These are phyloP conservation scores for Pelagophyceae sp. DNA, from an alignment of 352 stramenopile genomes.

Conservation along the genomic window DNA sequence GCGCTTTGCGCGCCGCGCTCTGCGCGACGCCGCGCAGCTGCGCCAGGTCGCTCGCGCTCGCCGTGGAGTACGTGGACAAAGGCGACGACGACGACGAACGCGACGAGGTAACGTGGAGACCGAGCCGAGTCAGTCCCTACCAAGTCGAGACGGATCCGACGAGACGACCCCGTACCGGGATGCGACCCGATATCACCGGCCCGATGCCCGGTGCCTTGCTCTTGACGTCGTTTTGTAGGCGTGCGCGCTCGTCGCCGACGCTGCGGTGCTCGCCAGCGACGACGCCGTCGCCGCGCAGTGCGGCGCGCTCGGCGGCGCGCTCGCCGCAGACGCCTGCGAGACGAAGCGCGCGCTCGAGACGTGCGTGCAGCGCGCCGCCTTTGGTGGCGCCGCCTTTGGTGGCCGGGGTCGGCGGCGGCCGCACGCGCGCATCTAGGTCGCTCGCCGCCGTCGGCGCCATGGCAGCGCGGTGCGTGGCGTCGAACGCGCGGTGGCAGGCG, in stretches of 20 bases:
- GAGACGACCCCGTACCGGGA: too few relatives aligned
- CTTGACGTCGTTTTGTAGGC: too few relatives aligned
- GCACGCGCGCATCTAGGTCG: background rate
- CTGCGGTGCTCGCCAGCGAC: background rate
- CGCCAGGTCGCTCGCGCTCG: background rate
- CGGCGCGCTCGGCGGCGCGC: background rate
- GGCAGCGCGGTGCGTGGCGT: background rate
- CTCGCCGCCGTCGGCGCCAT: background rate
- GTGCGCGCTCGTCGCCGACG: background rate
- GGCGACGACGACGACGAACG: background rate
- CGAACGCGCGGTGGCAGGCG: background rate
- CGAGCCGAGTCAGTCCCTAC: too few relatives aligned
- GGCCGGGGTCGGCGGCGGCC: background rate
- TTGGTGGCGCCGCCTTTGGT: background rate
- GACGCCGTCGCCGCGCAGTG: background rate
- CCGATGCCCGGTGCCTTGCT: too few relatives aligned
- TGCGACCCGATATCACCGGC: too few relatives aligned
- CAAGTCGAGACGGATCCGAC: too few relatives aligned
- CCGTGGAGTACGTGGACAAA: background rate
- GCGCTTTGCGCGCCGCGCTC: background rate
- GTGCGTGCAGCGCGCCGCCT: too few relatives aligned
- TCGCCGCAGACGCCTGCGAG: background rate
- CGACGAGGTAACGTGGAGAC: too few relatives aligned
- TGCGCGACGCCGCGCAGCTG: background rate
- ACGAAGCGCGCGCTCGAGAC: background rate